phyloP scores from a whole-genome alignment of 495 filamentous ascomycete species.

The Penicillium riverlandense region DNA sequence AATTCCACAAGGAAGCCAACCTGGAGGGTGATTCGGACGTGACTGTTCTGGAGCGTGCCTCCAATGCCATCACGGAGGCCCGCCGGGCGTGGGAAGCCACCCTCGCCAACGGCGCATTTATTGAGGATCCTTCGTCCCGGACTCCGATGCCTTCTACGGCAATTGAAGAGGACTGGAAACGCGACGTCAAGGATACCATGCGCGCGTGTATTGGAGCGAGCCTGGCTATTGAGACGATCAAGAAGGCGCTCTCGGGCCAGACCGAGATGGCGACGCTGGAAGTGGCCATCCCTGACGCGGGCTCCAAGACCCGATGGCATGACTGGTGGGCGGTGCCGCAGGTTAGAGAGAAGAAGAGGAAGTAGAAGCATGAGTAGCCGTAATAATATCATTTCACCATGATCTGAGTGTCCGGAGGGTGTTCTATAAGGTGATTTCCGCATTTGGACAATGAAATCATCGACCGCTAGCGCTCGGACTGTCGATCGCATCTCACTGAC shows the following conservation, averaged over 20 bases:
- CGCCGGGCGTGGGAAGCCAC: slow-evolving; percentile 60
- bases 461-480: too few relatives aligned
- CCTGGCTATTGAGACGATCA: slow-evolving; percentile 52
- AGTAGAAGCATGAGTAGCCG: neutral
- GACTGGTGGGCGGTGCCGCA: slow-evolving; percentile 77
- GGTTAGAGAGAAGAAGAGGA: slow-evolving; percentile 26
- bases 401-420: too few relatives aligned
- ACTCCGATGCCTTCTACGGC: slow-evolving; percentile 35
- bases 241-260: slow-evolving; percentile 31
- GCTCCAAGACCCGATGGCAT: slow-evolving; percentile 51
- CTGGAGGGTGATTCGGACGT: slow-evolving; percentile 33
- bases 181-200: slow-evolving; percentile 49
- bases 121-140: slow-evolving; percentile 15
- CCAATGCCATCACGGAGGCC: slow-evolving; percentile 50
- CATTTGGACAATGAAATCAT: too few relatives aligned
- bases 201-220: slow-evolving; percentile 60
- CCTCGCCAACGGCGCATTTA: slow-evolving; percentile 32
- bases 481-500: too few relatives aligned
- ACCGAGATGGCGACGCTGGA: slow-evolving; percentile 10
- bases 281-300: slow-evolving; percentile 48
- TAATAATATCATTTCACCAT: too few relatives aligned
- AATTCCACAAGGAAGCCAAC: slow-evolving; percentile 41
- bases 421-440: too few relatives aligned
- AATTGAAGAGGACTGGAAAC: slow-evolving; percentile 53
- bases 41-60: slow-evolving; percentile 52